phyloP scores from a whole-genome alignment of 768 basidiomycete species.

The Neoboletus magnificus region DNA sequence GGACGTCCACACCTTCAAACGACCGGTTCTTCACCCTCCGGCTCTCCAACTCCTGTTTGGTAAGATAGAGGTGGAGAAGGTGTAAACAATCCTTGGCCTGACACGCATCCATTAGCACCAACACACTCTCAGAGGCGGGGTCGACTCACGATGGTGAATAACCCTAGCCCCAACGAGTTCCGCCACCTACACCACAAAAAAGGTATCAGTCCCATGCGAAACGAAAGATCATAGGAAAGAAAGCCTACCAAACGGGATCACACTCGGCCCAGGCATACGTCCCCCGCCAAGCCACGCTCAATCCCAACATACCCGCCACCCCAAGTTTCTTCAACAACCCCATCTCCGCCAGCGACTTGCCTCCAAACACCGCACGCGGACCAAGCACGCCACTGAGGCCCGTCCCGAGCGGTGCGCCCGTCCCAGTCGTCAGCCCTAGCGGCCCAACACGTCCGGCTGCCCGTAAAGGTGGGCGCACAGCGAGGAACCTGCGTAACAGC shows the following conservation, averaged over 20 bases:
- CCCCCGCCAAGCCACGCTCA: conserved; percentile 52
- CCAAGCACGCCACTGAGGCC: not conserved
- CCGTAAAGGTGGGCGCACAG: conserved; percentile 19
- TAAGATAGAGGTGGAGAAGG: conserved; percentile 64
- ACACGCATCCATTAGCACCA: not conserved
- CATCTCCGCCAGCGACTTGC: conserved; percentile 7
- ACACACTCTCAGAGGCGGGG: not conserved
- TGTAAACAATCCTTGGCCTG: conserved; percentile 68
- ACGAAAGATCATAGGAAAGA: not conserved
- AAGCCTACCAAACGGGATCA: conserved; percentile 67
- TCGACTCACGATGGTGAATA: conserved; percentile 53
- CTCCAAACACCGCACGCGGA: conserved; percentile 20
- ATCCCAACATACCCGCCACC: conserved; percentile 33
- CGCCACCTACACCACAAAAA: conserved; percentile 45
- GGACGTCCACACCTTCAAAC: conserved; percentile 69
- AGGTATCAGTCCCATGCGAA: not conserved
- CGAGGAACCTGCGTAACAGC: conserved; percentile 26
- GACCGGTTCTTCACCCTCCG: conserved; percentile 65
- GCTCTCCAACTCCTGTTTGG: conserved; percentile 68
- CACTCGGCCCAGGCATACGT: conserved; percentile 60
- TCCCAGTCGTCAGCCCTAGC: conserved; percentile 13
- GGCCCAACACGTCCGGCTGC: conserved; percentile 13
- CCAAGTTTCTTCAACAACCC: conserved; percentile 25
- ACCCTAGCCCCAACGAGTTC: conserved; percentile 62
- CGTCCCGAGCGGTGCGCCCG: conserved; percentile 1